Evolutionary conservation across 257 asterid species (phyloP).

Genomic region (Nicotiana paniculata): DNA sequence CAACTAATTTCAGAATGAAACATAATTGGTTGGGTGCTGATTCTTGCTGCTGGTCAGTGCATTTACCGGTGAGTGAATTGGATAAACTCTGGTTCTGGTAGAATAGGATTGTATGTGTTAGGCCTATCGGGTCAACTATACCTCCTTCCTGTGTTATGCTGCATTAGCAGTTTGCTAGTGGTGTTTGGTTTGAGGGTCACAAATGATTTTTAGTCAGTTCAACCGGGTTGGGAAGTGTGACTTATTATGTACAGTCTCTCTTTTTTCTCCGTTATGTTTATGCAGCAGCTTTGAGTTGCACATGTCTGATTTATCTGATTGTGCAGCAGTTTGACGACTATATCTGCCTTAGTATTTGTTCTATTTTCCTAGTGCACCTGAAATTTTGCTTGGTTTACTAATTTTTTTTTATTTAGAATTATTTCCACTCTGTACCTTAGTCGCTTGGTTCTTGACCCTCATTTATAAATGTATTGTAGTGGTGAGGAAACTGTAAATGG

Average conservation of each 20-base stretch:
- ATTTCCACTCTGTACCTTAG: background rate
- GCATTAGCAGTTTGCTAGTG: too few relatives aligned
- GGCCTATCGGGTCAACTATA: too few relatives aligned
- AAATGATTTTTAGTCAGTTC: background rate
- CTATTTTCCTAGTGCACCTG: background rate
- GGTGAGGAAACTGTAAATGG: conserved; percentile 22
- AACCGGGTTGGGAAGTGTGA: background rate
- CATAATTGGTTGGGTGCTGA: background rate
- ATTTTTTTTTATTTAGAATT: too few relatives aligned
- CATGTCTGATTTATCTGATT: background rate
- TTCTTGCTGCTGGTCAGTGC: conserved; percentile 3
- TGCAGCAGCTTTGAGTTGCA: background rate
- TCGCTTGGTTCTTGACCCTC: background rate
- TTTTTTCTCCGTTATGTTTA: background rate
- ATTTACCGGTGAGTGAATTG: background rate
- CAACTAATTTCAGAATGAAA: background rate
- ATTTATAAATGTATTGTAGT: conserved; percentile 6
- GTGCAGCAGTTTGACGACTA: background rate
- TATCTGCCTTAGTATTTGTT: too few relatives aligned
- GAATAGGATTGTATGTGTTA: background rate
- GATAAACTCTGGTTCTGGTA: background rate
- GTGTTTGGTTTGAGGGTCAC: background rate
- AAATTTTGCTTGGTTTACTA: too few relatives aligned
- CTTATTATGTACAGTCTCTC: background rate
- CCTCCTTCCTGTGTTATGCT: too few relatives aligned